Base-by-base conservation (phyloP, 352 stramenopile species). In the Aphanomyces invadans region DNA sequence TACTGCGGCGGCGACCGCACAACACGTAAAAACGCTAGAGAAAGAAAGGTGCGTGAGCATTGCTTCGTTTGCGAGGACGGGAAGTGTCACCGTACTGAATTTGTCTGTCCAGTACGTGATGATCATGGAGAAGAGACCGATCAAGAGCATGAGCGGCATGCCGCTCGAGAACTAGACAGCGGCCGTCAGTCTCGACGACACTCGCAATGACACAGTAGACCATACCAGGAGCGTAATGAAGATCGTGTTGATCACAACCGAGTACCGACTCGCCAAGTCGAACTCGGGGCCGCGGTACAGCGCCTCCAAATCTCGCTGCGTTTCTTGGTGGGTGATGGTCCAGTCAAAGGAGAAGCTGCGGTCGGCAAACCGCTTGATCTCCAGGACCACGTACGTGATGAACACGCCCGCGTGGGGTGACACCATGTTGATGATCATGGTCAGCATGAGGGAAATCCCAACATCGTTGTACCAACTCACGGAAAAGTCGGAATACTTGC, bases 61-160 rank as follows among this genome's bases (percentile, higher is more conserved):
- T n/a, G n/a, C n/a, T n/a, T n/a, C n/a, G n/a, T n/a, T n/a, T n/a
- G n/a, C n/a, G n/a, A n/a, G 1, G 28, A 31, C 11, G n/a, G 26
- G n/a, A 45, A 23, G 11, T 39, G 39, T 17, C 39, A 21, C 72
- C 78, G 65, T 79, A 92, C 83, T 92, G 75, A 90, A 88, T 76
- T 92, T 92, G 71, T 92, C 84, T 4, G 84, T 81, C 84, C 84
- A 92, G 68, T 89, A 92, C 19, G 82, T 90, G 73, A 86, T 79
- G 26, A 90, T 69, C 71, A 90, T 89, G 23, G 79, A 74, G 2
- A 81, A 65, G 49, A 90, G 83, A 0, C 84, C 84, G 5, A 90
- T 80, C 51, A 90, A 71, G 39, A 90, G 79, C 26, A 92, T 75
- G 45, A 92, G 68, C 9, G 84, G 84, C 78, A 92, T 92, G 0